Conservation (phyloP, 2,329 filamentous ascomycete genomes). For the Trichoderma endophyticum region DNA sequence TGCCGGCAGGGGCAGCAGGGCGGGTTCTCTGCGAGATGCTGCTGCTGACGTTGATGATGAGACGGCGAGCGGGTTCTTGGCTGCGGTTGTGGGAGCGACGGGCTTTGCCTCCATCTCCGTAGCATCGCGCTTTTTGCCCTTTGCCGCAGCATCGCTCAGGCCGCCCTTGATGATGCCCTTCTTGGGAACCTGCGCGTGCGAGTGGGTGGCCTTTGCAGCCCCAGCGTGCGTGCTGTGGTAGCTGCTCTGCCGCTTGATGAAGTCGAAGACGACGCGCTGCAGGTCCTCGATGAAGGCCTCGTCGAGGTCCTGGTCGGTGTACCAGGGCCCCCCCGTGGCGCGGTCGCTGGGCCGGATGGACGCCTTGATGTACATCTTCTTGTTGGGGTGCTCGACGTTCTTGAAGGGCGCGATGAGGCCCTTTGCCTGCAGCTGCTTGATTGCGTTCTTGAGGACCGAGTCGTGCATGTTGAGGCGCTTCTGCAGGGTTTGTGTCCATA, state of each 20-base stretch:
- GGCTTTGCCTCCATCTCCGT: conserved; percentile 31
- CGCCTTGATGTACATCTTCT: conserved; percentile 95
- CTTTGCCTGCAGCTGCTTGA: conserved; percentile 81
- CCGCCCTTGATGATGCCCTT: conserved; percentile 54
- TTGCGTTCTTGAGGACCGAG: conserved; percentile 71
- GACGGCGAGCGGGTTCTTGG: conserved; percentile 14
- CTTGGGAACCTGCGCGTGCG: conserved; percentile 43
- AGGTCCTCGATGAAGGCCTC: conserved; percentile 80
- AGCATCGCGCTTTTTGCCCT: conserved; percentile 52
- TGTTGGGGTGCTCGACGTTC: conserved; percentile 83
- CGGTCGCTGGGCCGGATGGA: conserved; percentile 82
- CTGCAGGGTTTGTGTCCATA: conserved; percentile 88
- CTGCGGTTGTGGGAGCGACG: neutral
- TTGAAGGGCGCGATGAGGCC: conserved; percentile 85
- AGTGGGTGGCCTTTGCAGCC: conserved; percentile 33
- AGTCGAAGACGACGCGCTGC: conserved; percentile 68
- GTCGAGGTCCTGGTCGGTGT: conserved; percentile 86
- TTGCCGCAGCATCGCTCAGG: conserved; percentile 32
- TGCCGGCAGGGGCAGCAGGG: conserved; percentile 54
- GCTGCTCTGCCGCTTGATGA: conserved; percentile 70
- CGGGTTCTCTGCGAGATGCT: conserved; percentile 33
- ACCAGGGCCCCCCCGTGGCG: conserved; percentile 92
- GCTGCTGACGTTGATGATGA: neutral
- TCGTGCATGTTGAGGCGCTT: conserved; percentile 79
- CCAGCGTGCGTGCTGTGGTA: conserved; percentile 47